Evolutionary conservation across 2,329 filamentous ascomycete species (phyloP).

Genomic region (Pseudocercospora cruenta): DNA sequence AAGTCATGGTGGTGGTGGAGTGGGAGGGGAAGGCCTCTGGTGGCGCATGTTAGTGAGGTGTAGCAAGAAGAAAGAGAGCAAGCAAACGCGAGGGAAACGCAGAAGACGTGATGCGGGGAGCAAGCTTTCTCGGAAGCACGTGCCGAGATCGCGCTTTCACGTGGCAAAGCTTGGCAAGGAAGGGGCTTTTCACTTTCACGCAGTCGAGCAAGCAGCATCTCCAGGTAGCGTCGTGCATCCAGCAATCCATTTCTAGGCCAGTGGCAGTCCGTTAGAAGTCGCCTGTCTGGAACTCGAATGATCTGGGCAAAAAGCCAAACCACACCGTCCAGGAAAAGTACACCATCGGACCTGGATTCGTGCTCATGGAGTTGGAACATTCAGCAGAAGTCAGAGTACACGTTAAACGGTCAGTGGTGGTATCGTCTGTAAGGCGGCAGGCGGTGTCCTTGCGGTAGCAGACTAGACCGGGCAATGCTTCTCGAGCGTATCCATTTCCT

Average conservation of each 20-base stretch:
- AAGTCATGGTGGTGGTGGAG: slow-evolving; percentile 44
- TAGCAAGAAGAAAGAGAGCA: slow-evolving; percentile 11
- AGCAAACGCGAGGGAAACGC: neutral
- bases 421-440: neutral
- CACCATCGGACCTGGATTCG: neutral
- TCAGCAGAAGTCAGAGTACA: neutral
- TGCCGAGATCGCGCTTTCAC: slow-evolving; percentile 5
- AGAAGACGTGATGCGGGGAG: slow-evolving; percentile 2
- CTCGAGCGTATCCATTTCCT: too few relatives aligned
- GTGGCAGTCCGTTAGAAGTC: neutral
- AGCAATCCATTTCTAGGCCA: neutral
- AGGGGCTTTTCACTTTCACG: neutral
- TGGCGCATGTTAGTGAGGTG: slow-evolving; percentile 34
- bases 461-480: too few relatives aligned
- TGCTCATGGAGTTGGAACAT: neutral
- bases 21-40: slow-evolving; percentile 54
- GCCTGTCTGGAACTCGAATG: neutral
- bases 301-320: neutral
- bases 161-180: neutral
- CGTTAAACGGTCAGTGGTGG: neutral
- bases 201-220: slow-evolving; percentile 8
- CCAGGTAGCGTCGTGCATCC: neutral
- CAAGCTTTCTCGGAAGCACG: neutral
- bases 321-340: neutral
- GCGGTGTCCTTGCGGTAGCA: too few relatives aligned